A percentile compares a stretch with the other conserved stretches of the same genome.
Evolutionary conservation across 306 rosid genomes (phyloP).

Genomic region (Quercus rubra): DNA sequence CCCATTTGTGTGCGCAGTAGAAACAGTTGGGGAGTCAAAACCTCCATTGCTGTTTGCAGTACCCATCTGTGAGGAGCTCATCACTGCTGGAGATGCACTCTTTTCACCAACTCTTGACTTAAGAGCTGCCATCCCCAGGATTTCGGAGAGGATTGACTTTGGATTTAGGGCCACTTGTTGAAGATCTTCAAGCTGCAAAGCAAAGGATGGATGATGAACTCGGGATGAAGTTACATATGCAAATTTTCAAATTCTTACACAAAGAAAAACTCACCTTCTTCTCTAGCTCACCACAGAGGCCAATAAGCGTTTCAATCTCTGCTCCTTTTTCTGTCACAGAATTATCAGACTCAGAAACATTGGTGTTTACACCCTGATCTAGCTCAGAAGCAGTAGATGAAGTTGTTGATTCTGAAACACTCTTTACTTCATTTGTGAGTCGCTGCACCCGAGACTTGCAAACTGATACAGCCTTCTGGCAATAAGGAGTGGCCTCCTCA

Average conservation of each 20-base stretch:
- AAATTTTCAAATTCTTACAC: background rate
- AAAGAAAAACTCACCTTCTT: conserved; percentile 56
- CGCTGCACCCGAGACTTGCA: conserved; percentile 68
- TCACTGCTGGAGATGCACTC: conserved; percentile 36
- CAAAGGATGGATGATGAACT: conserved; percentile 5
- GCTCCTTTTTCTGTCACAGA: conserved; percentile 52
- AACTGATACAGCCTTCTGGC: conserved; percentile 75
- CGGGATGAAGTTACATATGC: conserved; percentile 4
- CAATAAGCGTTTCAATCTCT: conserved; percentile 76
- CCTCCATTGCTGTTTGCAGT: conserved; percentile 54
- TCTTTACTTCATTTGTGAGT: conserved; percentile 60
- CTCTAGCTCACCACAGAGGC: conserved; percentile 82
- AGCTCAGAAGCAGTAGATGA: conserved; percentile 40
- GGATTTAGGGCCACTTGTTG: conserved; percentile 74
- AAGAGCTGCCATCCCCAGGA: conserved; percentile 62
- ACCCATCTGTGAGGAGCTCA: conserved; percentile 61
- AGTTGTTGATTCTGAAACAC: conserved; percentile 35
- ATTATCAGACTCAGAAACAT: conserved; percentile 31
- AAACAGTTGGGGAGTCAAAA: conserved; percentile 78
- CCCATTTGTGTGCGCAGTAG: conserved; percentile 79
- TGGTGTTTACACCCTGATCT: conserved; percentile 35
- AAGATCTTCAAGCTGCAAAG: conserved; percentile 92
- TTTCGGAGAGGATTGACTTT: conserved; percentile 69
- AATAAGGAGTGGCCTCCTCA: conserved; percentile 70
- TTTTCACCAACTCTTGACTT: conserved; percentile 43